These are phyloP conservation scores for Rhizophagus prolifer DNA, from an alignment of 192 early-diverging fungal species.

Conservation along the genomic window DNA sequence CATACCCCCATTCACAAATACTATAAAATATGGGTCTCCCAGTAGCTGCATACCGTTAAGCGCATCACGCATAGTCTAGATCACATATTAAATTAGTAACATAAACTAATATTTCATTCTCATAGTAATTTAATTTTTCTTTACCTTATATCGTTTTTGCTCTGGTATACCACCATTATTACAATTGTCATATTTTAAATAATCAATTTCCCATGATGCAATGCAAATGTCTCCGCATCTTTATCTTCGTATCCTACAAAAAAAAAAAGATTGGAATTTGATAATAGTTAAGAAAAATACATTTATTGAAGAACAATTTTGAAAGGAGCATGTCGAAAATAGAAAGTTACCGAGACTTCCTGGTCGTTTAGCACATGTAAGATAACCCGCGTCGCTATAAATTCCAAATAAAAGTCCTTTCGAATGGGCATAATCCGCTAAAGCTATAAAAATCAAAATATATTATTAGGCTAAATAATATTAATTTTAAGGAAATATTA, in stretches of 20 bases:
- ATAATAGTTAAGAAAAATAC: not conserved
- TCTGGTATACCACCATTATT: conserved; percentile 39
- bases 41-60: conserved; percentile 36
- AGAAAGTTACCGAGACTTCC: conserved; percentile 30
- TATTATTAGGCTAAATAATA: not conserved
- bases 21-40: conserved; percentile 49
- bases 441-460: conserved; percentile 44
- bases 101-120: not conserved
- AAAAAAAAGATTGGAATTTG: too few species aligned
- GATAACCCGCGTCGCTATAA: conserved; percentile 42
- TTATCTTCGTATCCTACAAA: conserved; percentile 43
- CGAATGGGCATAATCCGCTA: conserved; percentile 54
- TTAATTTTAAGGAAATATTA: not conserved
- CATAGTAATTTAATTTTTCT: conserved; percentile 6
- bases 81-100: not conserved
- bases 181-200: conserved; percentile 65
- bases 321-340: not conserved
- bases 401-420: conserved; percentile 46
- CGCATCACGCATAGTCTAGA: conserved; percentile 36
- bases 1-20: conserved; percentile 53
- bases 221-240: conserved; percentile 51
- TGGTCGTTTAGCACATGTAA: conserved; percentile 53
- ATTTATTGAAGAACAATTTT: not conserved
- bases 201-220: conserved; percentile 60
- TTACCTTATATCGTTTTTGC: conserved; percentile 38